Conservation (phyloP, 345 rosid genomes). For the Gossypium arboreum region DNA sequence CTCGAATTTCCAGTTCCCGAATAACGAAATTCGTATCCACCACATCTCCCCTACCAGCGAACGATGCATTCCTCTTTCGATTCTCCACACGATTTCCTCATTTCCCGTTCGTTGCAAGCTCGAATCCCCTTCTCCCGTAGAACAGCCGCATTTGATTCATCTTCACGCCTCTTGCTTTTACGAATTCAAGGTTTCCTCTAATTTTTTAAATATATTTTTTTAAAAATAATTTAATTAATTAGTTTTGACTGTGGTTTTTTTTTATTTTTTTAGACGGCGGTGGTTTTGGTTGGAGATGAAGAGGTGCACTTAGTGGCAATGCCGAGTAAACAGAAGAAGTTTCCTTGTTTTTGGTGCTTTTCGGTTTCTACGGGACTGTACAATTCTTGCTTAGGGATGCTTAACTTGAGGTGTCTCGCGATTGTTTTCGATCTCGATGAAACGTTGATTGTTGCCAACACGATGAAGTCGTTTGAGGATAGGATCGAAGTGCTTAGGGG, state of each 20-base stretch:
- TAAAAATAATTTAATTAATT: neutral
- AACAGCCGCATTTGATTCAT: constrained; percentile 60
- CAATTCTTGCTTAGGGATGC: constrained; percentile 71
- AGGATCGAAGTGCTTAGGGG: constrained; percentile 65
- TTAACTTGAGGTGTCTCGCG: constrained; percentile 77
- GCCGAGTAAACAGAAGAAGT: constrained; percentile 98
- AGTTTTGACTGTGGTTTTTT: neutral
- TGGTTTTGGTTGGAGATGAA: constrained; percentile 71
- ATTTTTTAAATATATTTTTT: neutral
- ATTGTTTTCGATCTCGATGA: constrained; percentile 97
- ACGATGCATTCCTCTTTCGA: constrained; percentile 88
- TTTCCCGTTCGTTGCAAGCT: constrained; percentile 87
- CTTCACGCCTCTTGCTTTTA: constrained; percentile 90
- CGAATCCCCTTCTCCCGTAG: constrained; percentile 57
- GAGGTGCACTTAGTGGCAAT: constrained; percentile 96
- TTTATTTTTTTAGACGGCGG: constrained; percentile 58
- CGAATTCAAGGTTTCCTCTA: constrained; percentile 59
- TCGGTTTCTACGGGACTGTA: constrained; percentile 67
- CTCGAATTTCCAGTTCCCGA: constrained; percentile 66
- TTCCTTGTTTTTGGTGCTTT: constrained; percentile 98
- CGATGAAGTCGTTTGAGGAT: constrained; percentile 95
- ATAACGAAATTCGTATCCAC: constrained; percentile 88
- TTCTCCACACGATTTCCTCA: constrained; percentile 82
- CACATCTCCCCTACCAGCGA: constrained; percentile 66
- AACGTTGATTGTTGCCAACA: constrained; percentile 91